Evolutionary conservation across 257 asterid genomes (phyloP).

Genomic region (Solanum appendiculatum): DNA sequence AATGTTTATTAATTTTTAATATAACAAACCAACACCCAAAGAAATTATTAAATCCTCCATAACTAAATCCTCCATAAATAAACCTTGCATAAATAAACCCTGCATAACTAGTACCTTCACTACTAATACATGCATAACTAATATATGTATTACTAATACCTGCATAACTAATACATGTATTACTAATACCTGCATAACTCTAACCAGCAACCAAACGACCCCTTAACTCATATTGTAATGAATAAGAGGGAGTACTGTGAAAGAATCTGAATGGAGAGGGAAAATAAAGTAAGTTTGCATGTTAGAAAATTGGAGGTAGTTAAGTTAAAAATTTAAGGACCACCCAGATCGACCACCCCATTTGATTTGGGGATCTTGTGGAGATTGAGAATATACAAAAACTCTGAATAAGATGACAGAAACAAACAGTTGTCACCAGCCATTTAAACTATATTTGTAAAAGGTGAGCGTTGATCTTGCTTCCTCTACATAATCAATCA

Average conservation of each 20-base stretch:
- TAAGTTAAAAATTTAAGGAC: not conserved
- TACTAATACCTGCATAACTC: no score
- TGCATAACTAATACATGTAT: no score
- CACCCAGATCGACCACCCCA: conserved; percentile 44
- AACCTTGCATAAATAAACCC: no score
- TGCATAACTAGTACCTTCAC: no score
- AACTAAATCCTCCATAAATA: no score
- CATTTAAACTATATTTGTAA: not conserved
- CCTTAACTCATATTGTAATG: no score
- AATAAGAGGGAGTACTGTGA: not conserved
- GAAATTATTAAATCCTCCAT: no score
- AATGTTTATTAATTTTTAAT: no score
- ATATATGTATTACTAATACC: no score
- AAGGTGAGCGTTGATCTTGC: conserved; percentile 19
- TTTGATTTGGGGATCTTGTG: conserved; percentile 43
- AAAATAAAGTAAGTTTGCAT: not conserved
- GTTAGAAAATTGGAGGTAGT: not conserved
- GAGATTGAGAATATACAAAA: conserved; percentile 34
- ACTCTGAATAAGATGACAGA: conserved; percentile 29
- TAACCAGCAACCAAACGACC: no score
- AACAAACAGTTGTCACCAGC: conserved; percentile 56
- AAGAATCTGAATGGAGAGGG: not conserved
- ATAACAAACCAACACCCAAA: no score
- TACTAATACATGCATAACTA: no score
- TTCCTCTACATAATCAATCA: conserved; percentile 29